Base-by-base conservation (phyloP, 805 yeast genomes). In the Metschnikowia cubensis region DNA sequence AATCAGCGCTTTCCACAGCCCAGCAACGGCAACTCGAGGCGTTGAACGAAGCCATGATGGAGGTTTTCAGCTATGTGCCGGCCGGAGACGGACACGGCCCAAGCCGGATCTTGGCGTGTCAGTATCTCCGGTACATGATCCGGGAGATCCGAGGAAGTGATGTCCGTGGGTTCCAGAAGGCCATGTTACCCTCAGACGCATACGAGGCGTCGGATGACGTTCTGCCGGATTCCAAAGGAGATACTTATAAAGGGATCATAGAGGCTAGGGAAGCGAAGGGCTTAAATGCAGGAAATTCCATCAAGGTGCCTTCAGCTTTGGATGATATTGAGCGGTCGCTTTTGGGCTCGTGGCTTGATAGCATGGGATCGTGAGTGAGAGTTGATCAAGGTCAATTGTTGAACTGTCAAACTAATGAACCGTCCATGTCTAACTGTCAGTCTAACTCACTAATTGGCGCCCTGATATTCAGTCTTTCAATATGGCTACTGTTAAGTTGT, bases 301-400 rank as follows among this genome's bases (percentile, higher is more conserved):
- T 25, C 11, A 25, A 25, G 11, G 29, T 8, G 11, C 29, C 29
- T 6, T 52, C 55, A 2, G 45, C 61, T 7, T 45, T 58, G 53
- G 76, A 73, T 50, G 78, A 73, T 35, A 71, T 74, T 17, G 77
- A 73, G 50, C 58, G 59, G 14, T 71, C 75, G 47, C 62, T 74
- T 32, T 57, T 72, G 32, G 72, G 67, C 29, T 63, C 74, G 6
- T 74, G 78, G 78, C 64, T 73, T n/a, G 72, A 70, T 37, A 63
- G 63, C 44, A 69, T 70, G 33, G 45, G 29, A 3, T 25, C 29
- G 8, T 7, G 13, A 11, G 34, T 32, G n/a, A 13, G 34, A 32
- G 2, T 21, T 21, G 8, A 21, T 6, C 8, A 21, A 21, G 25
- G 6, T 6, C 25, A 21, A 21, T 6, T 21, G 25, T 6, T 2